These are phyloP conservation scores for Parastagonospora avenae DNA, from an alignment of 2,329 filamentous ascomycete genomes.

Conservation along the genomic window DNA sequence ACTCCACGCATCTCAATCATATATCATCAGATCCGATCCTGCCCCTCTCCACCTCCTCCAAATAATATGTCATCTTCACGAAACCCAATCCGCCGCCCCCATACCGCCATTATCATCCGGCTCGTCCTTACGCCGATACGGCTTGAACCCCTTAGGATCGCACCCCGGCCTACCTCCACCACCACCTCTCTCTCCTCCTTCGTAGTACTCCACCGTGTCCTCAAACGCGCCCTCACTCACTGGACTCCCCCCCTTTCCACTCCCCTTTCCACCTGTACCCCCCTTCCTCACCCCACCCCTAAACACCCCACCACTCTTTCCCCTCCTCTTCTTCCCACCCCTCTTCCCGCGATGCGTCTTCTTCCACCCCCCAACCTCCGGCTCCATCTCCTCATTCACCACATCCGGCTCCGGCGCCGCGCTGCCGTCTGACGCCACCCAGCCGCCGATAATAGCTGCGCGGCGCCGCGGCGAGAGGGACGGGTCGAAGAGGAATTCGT, in stretches of 20 bases:
- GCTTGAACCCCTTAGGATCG: no score
- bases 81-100: no score
- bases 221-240: not conserved
- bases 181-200: not conserved
- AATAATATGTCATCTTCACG: no score
- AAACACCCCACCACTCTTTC: not conserved
- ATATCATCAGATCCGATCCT: no score
- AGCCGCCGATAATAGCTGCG: not conserved
- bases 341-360: not conserved
- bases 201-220: not conserved
- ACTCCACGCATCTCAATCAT: no score
- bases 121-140: no score
- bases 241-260: not conserved
- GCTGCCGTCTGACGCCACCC: not conserved
- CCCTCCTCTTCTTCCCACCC: not conserved
- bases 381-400: not conserved
- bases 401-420: not conserved
- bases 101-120: no score
- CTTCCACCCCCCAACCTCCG: not conserved
- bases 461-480: not conserved
- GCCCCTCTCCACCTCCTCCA: no score
- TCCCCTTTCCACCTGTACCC: not conserved
- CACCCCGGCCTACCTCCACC: no score
- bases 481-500: slow-evolving; percentile 3
- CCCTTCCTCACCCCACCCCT: not conserved